Evolutionary conservation across 2,329 filamentous ascomycete species (phyloP).

Genomic region (Trichoderma semiorbis): DNA sequence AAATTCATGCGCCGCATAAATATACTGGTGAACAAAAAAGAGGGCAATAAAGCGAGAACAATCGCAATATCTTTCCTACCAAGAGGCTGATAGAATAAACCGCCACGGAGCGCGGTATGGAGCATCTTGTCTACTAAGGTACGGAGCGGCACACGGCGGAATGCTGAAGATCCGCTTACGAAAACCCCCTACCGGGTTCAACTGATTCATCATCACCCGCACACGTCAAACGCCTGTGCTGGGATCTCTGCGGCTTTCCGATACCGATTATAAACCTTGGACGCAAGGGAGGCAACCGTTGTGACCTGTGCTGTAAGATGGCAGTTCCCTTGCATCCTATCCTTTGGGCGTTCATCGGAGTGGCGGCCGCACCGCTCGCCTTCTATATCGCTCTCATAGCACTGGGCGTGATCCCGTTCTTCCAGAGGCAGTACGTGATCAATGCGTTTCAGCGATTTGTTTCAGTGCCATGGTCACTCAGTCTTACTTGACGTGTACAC

Average conservation of each 20-base stretch:
- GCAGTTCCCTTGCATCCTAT: slow-evolving; percentile 31
- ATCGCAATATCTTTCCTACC: not conserved
- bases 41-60: not conserved
- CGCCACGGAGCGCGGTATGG: not conserved
- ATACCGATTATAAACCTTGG: not conserved
- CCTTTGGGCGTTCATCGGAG: slow-evolving; percentile 22
- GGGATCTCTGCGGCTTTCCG: not conserved
- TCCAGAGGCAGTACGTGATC: slow-evolving; percentile 73
- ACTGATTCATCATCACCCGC: not conserved
- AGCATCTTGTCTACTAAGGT: not conserved
- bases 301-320: slow-evolving; percentile 23
- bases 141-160: not conserved
- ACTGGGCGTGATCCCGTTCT: slow-evolving; percentile 61
- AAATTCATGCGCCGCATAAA: not conserved
- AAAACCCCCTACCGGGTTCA: not conserved
- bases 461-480: not conserved
- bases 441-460: not conserved
- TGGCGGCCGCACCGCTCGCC: slow-evolving; percentile 4
- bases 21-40: not conserved
- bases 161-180: slow-evolving; percentile 3
- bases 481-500: slow-evolving; percentile 16
- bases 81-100: not conserved
- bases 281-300: not conserved
- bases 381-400: slow-evolving; percentile 63
- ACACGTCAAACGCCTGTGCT: not conserved